Conservation (phyloP, 805 yeast species). For the Metschnikowia peoriensis region DNA sequence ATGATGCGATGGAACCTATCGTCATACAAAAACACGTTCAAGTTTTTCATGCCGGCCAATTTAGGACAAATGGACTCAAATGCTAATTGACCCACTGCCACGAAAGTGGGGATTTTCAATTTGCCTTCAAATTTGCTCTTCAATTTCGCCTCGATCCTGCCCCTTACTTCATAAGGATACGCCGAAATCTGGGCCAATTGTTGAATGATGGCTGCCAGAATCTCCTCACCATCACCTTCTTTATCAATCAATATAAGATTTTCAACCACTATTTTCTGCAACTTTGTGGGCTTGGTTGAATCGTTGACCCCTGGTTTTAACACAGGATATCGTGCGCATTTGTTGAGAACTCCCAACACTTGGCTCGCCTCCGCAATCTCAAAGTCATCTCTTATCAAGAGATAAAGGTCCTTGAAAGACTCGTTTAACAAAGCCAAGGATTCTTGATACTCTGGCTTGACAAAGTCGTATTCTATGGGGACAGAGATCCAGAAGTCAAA, state of each 20-base stretch:
- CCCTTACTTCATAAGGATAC: constrained; percentile 62
- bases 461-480: constrained; percentile 40
- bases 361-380: constrained; percentile 41
- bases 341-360: constrained; percentile 58
- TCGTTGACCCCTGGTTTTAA: constrained; percentile 60
- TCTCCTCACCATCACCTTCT: constrained; percentile 23
- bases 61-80: constrained; percentile 39
- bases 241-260: constrained; percentile 38
- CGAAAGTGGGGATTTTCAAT: constrained; percentile 59
- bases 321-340: constrained; percentile 71
- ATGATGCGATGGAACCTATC: constrained; percentile 45
- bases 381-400: constrained; percentile 29
- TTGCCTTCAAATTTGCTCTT: constrained; percentile 32
- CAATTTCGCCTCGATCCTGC: constrained; percentile 55
- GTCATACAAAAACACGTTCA: constrained; percentile 41
- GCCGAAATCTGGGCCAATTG: constrained; percentile 54
- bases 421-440: constrained; percentile 54
- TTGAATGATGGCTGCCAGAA: constrained; percentile 46
- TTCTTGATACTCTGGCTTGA: constrained; percentile 54
- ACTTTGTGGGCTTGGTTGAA: constrained; percentile 46
- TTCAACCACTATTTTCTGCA: constrained; percentile 60
- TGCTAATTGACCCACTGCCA: constrained; percentile 54
- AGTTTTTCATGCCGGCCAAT: constrained; percentile 29
- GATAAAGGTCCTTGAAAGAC: constrained; percentile 50
- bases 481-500: constrained; percentile 52